Base-by-base conservation (phyloP, 2,329 filamentous ascomycete genomes). In the Knufia petricola region DNA sequence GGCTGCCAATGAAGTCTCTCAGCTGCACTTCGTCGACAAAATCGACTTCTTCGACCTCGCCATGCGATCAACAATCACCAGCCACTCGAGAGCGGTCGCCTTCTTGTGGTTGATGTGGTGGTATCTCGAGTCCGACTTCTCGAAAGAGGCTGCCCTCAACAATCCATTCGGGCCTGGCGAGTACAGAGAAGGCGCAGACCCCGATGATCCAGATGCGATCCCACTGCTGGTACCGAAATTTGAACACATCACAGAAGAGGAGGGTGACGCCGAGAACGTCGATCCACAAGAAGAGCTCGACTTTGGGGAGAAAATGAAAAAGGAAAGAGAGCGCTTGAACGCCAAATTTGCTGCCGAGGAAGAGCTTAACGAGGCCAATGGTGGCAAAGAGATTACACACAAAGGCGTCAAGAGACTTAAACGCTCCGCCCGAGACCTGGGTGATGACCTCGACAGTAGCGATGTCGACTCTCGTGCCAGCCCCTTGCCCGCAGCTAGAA, bases 41-140 rank as follows among this genome's bases (percentile, higher is more conserved):
- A 79, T 83, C 56, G 92, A 98, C 66, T 96, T 98, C 65, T 94
- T 95, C 65, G 92, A 98, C 60, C 77, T 98, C 13, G 84, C 98
- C 59, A 96, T 96, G 89, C 83, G 87, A 61, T 82, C 83, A 1
- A 84, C 85, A 20, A 77, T 87, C 52, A 87, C 82, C 50, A 96
- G 89, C 66, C 70, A 74, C 57, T 94, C 87, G 53, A 79, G 92
- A 54, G 89, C 92, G 1, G 81, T 73, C 38, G 90, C 90, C 0
- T 98, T 98, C 59, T 70, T 98, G 17, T 98, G 92, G 92, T 73
- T 98, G 54, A 94, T 98, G 81, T 98, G 92, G 92, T 95, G 92
- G 73, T 96, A 98, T 62, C 76, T 98, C 15, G 92, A 98, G 64
- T 95, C 89, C 23, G 87, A 95, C 63, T 96, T 95, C 58, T 86